A percentile compares a stretch with the other conserved stretches of the same genome.
These are phyloP conservation scores for Prunus yedoensis DNA, from an alignment of 331 rosid genomes.

Conservation along the genomic window DNA sequence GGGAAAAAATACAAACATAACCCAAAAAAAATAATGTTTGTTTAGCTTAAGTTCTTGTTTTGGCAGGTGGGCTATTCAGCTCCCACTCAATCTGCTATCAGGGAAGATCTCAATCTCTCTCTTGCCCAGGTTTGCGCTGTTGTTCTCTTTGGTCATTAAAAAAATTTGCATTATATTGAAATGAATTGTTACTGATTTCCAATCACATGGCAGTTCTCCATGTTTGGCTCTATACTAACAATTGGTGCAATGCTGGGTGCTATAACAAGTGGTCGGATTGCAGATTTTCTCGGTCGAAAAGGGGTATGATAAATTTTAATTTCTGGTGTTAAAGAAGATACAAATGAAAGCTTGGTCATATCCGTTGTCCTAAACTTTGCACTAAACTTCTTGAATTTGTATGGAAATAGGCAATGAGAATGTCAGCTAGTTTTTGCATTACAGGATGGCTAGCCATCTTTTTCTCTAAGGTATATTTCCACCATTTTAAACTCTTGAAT, in stretches of 20 bases:
- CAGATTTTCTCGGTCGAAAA: slow-evolving; percentile 75
- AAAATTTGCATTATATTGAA: not conserved
- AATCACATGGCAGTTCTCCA: slow-evolving; percentile 59
- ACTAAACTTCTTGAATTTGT: not conserved
- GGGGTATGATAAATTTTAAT: slow-evolving; percentile 49
- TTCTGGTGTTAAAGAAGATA: not conserved
- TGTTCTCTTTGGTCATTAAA: not conserved
- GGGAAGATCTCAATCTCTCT: slow-evolving; percentile 48
- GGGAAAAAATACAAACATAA: slow-evolving; percentile 18
- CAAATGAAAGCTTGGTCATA: not conserved
- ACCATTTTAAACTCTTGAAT: not conserved
- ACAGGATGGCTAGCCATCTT: slow-evolving; percentile 77
- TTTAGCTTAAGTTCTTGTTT: slow-evolving; percentile 35
- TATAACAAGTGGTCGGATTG: slow-evolving; percentile 60
- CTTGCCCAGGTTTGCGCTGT: slow-evolving; percentile 33
- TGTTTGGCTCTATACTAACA: slow-evolving; percentile 84
- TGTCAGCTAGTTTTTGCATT: slow-evolving; percentile 72
- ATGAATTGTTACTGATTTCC: slow-evolving; percentile 3
- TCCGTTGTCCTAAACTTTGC: slow-evolving; percentile 3
- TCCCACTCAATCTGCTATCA: slow-evolving; percentile 54
- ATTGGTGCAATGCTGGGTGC: slow-evolving; percentile 95
- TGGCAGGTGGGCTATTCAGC: slow-evolving; percentile 60
- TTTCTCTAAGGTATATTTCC: slow-evolving; percentile 52
- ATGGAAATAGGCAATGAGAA: slow-evolving; percentile 67
- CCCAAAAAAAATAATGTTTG: slow-evolving; percentile 18